Percentiles rank a stretch among this genome's conserved stretches.
Conservation (phyloP, 768 basidiomycete genomes). For the Gloeopeniophorella convolvens region DNA sequence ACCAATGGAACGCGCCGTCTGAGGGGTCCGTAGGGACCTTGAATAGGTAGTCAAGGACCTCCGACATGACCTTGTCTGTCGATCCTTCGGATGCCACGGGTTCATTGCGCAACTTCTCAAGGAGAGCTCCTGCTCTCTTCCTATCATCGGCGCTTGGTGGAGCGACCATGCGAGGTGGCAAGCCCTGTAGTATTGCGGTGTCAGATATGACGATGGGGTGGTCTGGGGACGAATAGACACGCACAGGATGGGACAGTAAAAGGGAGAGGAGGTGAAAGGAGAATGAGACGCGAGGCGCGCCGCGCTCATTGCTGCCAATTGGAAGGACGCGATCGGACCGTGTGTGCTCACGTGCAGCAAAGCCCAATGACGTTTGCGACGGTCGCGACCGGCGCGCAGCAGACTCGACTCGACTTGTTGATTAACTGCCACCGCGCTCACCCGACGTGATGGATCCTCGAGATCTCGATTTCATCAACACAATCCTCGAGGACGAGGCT, state of each 20-base stretch:
- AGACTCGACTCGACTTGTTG: not conserved
- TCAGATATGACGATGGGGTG: not conserved
- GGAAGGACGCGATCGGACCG: too few species aligned
- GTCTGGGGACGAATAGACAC: too few species aligned
- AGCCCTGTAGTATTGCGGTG: not conserved
- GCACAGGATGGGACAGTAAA: too few species aligned
- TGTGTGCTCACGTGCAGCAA: too few species aligned
- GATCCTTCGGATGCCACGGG: conserved; percentile 48
- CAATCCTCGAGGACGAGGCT: conserved; percentile 16
- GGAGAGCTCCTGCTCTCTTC: conserved; percentile 39
- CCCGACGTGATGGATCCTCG: conserved; percentile 17
- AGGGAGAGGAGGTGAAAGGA: too few species aligned
- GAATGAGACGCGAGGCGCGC: too few species aligned
- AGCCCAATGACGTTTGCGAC: too few species aligned
- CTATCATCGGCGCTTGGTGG: not conserved
- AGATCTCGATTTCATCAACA: conserved; percentile 18
- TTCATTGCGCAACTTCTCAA: conserved; percentile 48
- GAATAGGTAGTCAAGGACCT: conserved; percentile 51
- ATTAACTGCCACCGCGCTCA: too few species aligned
- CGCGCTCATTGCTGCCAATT: too few species aligned
- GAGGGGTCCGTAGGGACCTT: conserved; percentile 31
- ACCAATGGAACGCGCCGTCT: conserved; percentile 58
- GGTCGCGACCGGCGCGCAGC: too few species aligned
- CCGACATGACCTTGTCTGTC: conserved; percentile 42
- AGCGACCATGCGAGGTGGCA: conserved; percentile 1